Percentiles rank a stretch among this genome's conserved stretches.
Conservation (phyloP, 345 rosid genomes). For the Aethionema arabicum region DNA sequence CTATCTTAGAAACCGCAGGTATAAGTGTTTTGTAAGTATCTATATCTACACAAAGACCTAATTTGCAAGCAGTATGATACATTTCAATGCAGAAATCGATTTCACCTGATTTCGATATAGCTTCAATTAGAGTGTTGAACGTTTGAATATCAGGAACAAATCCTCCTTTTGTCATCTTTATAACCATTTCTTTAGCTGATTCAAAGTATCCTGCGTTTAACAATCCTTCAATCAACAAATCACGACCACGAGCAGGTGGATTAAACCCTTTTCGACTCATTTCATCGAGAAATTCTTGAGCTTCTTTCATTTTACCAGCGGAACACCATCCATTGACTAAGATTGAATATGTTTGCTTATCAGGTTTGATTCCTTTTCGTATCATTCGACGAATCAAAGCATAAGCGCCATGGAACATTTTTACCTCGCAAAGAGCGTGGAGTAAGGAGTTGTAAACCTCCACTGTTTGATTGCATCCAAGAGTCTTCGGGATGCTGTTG, state of each 20-base stretch:
- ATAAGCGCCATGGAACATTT: constrained; percentile 82
- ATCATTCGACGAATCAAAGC: constrained; percentile 83
- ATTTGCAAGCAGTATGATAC: constrained; percentile 60
- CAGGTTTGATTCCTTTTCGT: constrained; percentile 60
- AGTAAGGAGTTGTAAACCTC: constrained; percentile 67
- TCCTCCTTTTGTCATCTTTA: constrained; percentile 72
- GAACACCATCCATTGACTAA: constrained; percentile 89
- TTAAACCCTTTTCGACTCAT: constrained; percentile 86
- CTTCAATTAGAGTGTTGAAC: constrained; percentile 62
- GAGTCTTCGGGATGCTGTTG: constrained; percentile 48
- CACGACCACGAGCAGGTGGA: constrained; percentile 85
- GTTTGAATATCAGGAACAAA: constrained; percentile 62
- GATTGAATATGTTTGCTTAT: constrained; percentile 59
- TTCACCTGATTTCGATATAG: constrained; percentile 63
- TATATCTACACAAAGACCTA: constrained; percentile 70
- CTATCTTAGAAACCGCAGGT: constrained; percentile 78
- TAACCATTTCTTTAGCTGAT: constrained; percentile 76
- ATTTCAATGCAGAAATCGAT: constrained; percentile 67
- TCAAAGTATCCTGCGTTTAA: constrained; percentile 76
- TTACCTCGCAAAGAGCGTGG: constrained; percentile 75
- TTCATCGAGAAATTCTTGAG: constrained; percentile 72
- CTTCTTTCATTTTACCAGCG: constrained; percentile 78
- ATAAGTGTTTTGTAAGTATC: constrained; percentile 73
- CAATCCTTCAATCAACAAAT: constrained; percentile 80
- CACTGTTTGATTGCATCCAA: constrained; percentile 54